Conservation (phyloP, 2,329 filamentous ascomycete species). For the Fonsecaea nubica region DNA sequence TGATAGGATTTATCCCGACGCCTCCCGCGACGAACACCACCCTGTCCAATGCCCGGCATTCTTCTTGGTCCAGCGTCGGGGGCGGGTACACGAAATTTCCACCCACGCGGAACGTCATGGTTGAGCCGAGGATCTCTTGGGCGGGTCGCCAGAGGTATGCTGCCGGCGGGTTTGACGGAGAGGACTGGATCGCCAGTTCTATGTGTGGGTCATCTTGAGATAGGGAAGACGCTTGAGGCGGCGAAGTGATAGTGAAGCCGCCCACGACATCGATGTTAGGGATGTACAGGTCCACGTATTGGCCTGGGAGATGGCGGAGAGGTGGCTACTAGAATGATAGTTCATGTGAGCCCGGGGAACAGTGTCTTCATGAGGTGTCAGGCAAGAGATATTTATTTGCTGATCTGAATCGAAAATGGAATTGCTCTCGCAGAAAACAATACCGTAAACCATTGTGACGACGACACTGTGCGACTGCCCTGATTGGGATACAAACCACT, state of each 20-base stretch:
- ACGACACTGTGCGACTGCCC: not conserved
- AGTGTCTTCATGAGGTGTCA: not conserved
- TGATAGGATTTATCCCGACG: constrained; percentile 72
- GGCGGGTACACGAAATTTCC: constrained; percentile 84
- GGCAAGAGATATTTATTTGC: not conserved
- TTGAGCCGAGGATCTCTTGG: constrained; percentile 61
- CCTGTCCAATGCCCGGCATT: constrained; percentile 55
- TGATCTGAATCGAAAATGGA: not conserved
- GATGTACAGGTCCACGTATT: constrained; percentile 86
- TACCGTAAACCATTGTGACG: not conserved
- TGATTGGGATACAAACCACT: not conserved
- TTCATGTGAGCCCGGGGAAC: constrained; percentile 24
- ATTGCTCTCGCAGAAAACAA: not conserved
- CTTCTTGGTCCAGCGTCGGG: constrained; percentile 49
- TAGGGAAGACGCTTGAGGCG: constrained; percentile 57
- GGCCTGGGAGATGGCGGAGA: constrained; percentile 75
- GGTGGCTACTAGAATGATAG: constrained; percentile 39
- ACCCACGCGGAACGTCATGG: constrained; percentile 73
- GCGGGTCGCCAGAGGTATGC: constrained; percentile 74
- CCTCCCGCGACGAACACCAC: constrained; percentile 80
- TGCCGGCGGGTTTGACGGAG: constrained; percentile 73
- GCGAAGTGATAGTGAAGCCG: constrained; percentile 86
- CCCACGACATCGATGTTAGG: constrained; percentile 73
- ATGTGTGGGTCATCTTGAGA: constrained; percentile 59
- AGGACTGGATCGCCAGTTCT: constrained; percentile 79